phyloP scores from a whole-genome alignment of 345 rosid genomes.

The Nephelium lappaceum region DNA sequence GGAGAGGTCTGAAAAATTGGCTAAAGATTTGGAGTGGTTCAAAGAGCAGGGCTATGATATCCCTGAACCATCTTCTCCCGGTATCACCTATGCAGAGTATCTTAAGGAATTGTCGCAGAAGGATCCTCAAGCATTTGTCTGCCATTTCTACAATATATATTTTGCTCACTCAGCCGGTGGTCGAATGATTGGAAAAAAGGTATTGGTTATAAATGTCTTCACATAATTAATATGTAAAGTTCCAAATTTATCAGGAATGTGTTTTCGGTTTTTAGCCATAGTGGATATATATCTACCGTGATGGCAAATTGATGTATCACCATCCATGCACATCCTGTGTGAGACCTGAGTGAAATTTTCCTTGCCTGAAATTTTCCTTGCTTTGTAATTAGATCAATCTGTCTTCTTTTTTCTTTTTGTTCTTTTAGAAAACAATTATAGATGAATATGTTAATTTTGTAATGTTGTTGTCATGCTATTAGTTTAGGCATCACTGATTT shows the following conservation, averaged over 20 bases:
- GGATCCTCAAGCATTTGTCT: slow-evolving; percentile 94
- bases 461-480: not conserved
- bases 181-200: slow-evolving; percentile 95
- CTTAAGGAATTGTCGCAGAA: slow-evolving; percentile 72
- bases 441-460: not conserved
- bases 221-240: not conserved
- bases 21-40: slow-evolving; percentile 86
- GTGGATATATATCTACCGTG: slow-evolving; percentile 1
- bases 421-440: too few species aligned
- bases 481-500: not conserved
- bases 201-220: slow-evolving; percentile 21
- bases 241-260: not conserved
- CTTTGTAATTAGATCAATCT: not conserved
- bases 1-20: slow-evolving; percentile 74
- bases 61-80: slow-evolving; percentile 85
- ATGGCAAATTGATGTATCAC: not conserved
- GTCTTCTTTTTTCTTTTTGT: too few species aligned
- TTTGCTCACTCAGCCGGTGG: slow-evolving; percentile 98
- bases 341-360: not conserved
- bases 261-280: not conserved
- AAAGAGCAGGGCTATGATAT: slow-evolving; percentile 79
- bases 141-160: slow-evolving; percentile 95
- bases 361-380: not conserved
- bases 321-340: not conserved
- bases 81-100: slow-evolving; percentile 56